These are phyloP conservation scores for Aspergillus taichungensis DNA, from an alignment of 495 filamentous ascomycete genomes.

Conservation along the genomic window DNA sequence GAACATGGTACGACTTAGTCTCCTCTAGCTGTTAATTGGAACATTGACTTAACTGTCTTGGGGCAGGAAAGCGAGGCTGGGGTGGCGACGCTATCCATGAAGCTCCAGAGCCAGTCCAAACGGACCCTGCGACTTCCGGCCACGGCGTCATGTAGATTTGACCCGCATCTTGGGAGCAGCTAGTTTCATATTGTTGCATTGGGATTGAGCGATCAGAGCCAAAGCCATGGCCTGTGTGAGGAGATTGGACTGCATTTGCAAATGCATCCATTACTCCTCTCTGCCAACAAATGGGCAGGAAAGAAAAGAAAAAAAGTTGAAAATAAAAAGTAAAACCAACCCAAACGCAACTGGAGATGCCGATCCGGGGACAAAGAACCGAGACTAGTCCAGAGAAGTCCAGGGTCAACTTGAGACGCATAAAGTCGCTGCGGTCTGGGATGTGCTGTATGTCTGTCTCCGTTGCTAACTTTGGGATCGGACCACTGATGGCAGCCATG, in stretches of 20 bases:
- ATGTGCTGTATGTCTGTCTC: neutral
- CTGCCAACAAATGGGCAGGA: too few relatives aligned
- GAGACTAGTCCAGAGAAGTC: too few relatives aligned
- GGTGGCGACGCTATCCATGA: constrained; percentile 18
- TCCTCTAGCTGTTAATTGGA: constrained; percentile 5
- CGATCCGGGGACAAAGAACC: neutral
- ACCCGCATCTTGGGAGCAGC: neutral
- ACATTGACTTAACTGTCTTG: neutral
- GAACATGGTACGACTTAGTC: constrained; percentile 9
- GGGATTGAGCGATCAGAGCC: too few relatives aligned
- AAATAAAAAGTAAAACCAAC: too few relatives aligned
- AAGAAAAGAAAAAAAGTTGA: too few relatives aligned
- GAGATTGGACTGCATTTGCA: too few relatives aligned
- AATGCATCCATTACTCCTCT: too few relatives aligned
- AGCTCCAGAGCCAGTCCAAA: constrained; percentile 5
- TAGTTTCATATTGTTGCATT: neutral
- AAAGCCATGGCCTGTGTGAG: too few relatives aligned
- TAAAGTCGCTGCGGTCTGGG: too few relatives aligned
- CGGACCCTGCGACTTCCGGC: neutral
- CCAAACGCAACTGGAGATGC: too few relatives aligned
- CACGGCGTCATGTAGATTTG: constrained; percentile 2
- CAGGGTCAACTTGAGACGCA: too few relatives aligned
- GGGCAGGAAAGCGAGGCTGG: constrained; percentile 5
- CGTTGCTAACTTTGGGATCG: neutral
- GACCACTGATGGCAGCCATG: neutral